Evolutionary conservation across 1,284 basidiomycete species (phyloP), one percentile per base, ranked within the genome.

Genomic region (Irpex rosettiformis): DNA sequence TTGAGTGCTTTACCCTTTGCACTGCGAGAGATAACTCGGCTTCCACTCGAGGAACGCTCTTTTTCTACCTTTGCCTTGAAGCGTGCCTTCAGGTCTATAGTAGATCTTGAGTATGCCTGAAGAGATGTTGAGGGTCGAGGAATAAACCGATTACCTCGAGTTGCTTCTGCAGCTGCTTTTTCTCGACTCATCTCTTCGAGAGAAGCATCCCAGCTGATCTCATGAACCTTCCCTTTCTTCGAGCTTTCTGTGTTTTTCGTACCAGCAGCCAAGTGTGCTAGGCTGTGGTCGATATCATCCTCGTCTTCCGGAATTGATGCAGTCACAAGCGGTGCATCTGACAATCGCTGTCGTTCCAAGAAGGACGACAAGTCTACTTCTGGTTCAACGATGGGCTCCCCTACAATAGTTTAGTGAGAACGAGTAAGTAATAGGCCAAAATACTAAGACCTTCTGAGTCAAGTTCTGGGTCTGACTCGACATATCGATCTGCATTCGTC

Each of bases 321-420:
- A 3, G 59, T 59, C 3, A 71, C 54, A 6, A 72, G 65, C 1
- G 75, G 69, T 1, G 67, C 69, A 3, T 66, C 56, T 28, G 52
- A 72, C 37, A 83, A 67, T 30, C 78, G 75, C 63, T 91, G 89
- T 55, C 74, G 80, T 60, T 82, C 84, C 48, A 91, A 73, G 64
- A 92, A 88, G 0, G 73, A 63, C 0, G 88, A 82, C 2, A 91
- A 65, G 71, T 92, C 89, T 8, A 91, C 80, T 69, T 91, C 88
- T 2, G 87, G 86, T 62, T 90, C 89, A 0, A 79, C 70, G 16
- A 84, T 77, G 11, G 81, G 84, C 71, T 90, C 86, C 13, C 86
- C 86, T 91, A 60, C 40, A 54, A 3, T 30, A 51, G 4, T 13
- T 29, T 40, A 48, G 49, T 51, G 8, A 27, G 52, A 25, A 33